Conservation (phyloP, 2,329 filamentous ascomycete genomes). For the Fusarium mangiferae region DNA sequence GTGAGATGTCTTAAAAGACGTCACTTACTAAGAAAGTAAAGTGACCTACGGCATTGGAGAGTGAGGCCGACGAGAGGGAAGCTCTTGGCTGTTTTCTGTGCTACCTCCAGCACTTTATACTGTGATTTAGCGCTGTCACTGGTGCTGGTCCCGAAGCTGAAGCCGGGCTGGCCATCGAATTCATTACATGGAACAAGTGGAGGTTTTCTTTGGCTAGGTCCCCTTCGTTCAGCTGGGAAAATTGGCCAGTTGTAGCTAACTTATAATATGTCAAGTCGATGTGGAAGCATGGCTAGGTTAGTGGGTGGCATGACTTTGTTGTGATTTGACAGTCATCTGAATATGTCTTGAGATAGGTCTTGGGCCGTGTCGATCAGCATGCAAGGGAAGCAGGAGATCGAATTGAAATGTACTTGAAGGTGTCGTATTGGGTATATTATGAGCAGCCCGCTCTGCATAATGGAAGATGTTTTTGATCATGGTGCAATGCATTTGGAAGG, state of each 20-base stretch:
- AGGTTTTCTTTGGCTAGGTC: not conserved
- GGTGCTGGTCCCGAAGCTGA: not conserved
- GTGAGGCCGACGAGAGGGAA: constrained; percentile 1
- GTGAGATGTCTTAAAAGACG: constrained; percentile 24
- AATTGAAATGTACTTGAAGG: constrained; percentile 5
- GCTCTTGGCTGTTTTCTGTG: constrained; percentile 8
- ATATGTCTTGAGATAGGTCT: constrained; percentile 13
- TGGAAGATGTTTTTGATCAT: not conserved
- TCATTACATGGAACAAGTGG: not conserved
- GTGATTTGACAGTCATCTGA: constrained; percentile 23
- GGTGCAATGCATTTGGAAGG: not conserved
- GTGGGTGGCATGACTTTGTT: constrained; percentile 4
- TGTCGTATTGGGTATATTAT: constrained; percentile 9
- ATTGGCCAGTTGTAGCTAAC: not conserved
- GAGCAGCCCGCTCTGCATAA: not conserved
- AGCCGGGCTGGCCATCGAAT: not conserved
- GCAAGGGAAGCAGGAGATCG: constrained; percentile 26
- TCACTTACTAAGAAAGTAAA: constrained; percentile 18
- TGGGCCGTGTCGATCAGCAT: constrained; percentile 28
- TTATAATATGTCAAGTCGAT: not conserved
- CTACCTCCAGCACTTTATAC: not conserved
- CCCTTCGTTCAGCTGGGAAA: constrained; percentile 12
- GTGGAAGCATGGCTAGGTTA: not conserved
- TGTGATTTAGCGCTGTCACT: constrained; percentile 9
- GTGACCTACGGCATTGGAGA: not conserved